These are phyloP conservation scores for Aureobasidium leucospermi DNA, from an alignment of 2,329 filamentous ascomycete species.

Conservation along the genomic window DNA sequence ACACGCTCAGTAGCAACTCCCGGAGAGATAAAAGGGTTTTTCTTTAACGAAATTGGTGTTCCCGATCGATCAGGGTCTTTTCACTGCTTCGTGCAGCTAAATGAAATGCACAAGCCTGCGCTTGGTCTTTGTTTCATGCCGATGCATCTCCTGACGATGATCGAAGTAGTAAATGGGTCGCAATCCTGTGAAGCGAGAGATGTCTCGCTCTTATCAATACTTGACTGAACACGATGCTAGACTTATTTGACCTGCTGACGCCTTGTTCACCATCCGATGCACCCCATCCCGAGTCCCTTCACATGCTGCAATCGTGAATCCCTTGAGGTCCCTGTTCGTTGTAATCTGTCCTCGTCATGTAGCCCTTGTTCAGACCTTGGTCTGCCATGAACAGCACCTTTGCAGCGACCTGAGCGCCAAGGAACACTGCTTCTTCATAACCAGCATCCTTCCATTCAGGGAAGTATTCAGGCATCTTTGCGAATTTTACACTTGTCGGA, in stretches of 20 bases:
- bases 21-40: background rate
- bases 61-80: background rate
- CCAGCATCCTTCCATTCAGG: constrained; percentile 76
- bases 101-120: background rate
- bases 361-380: constrained; percentile 59
- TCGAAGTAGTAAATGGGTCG: background rate
- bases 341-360: constrained; percentile 61
- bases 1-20: background rate
- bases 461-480: constrained; percentile 75
- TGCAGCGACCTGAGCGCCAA: constrained; percentile 80
- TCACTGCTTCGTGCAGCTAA: background rate
- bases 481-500: constrained; percentile 74
- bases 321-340: constrained; percentile 59
- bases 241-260: background rate
- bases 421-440: constrained; percentile 75
- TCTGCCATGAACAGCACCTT: constrained; percentile 66
- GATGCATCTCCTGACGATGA: background rate
- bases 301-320: constrained; percentile 48
- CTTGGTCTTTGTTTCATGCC: background rate
- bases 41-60: background rate
- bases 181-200: background rate
- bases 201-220: background rate
- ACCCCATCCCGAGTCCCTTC: background rate
- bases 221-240: background rate
- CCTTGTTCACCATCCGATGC: background rate